Evolutionary conservation across 768 basidiomycete genomes (phyloP).

Genomic region (Tricholomella constricta): DNA sequence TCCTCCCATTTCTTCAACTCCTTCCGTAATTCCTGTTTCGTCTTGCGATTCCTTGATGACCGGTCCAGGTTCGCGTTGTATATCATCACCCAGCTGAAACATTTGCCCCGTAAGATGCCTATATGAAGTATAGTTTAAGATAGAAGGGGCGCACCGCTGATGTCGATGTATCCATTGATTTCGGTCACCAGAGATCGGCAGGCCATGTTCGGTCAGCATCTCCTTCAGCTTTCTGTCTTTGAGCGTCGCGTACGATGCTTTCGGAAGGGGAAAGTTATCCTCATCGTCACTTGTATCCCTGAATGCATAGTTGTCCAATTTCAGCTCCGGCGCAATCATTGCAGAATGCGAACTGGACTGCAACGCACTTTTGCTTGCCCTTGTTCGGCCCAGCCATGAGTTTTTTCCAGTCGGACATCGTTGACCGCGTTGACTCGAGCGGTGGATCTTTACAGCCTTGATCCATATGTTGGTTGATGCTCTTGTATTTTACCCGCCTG

Average conservation of each 20-base stretch:
- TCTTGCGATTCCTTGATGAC: slow-evolving; percentile 44
- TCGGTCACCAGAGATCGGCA: slow-evolving; percentile 56
- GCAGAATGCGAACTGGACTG: no score
- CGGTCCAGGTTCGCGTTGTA: slow-evolving; percentile 75
- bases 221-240: slow-evolving; percentile 64
- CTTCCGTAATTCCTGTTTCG: slow-evolving; percentile 43
- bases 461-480: slow-evolving; percentile 71
- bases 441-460: slow-evolving; percentile 48
- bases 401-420: slow-evolving; percentile 46
- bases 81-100: slow-evolving; percentile 65
- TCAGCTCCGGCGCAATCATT: background rate
- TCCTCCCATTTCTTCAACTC: slow-evolving; percentile 66
- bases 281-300: slow-evolving; percentile 28
- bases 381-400: slow-evolving; percentile 42
- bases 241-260: slow-evolving; percentile 63
- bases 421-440: slow-evolving; percentile 27
- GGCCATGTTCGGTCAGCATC: slow-evolving; percentile 50
- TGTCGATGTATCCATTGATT: slow-evolving; percentile 56
- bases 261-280: slow-evolving; percentile 53
- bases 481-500: slow-evolving; percentile 41
- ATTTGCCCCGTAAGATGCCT: background rate
- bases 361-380: slow-evolving; percentile 42
- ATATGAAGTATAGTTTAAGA: slow-evolving; percentile 1
- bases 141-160: slow-evolving; percentile 45
- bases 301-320: background rate